Base-by-base conservation (phyloP, 768 basidiomycete genomes). In the Leccinellum rugosiceps region DNA sequence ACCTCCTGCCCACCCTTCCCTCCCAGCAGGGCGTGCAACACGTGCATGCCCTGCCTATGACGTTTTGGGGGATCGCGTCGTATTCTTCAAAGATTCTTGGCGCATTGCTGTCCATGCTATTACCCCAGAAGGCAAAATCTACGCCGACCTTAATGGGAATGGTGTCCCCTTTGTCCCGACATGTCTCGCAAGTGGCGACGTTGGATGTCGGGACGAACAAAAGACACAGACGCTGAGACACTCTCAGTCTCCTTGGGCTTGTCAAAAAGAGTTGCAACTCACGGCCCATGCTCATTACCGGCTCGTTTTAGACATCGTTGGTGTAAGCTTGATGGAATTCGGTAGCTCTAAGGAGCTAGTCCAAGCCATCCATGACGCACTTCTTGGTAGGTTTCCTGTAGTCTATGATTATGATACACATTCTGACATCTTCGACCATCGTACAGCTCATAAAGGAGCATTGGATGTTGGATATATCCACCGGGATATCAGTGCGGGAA, bases 401-500 rank as follows among this genome's bases (percentile, higher is more conserved):
- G 26, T 6, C 26, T 26, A 26, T 26, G 26, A 26, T 26, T 6
- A 26, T 26, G 26, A 26, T 26, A 26, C 3, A 26, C 26, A 3
- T 26, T 26, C 26, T 26, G 26, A 26, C 6, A 6, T 6, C 26
- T 26, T 26, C 3, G 26, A 26, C 26, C 6, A 6, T 6, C 26
- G 26, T 26, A 46, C 43, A 60, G 59, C 34, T 5, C 56, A 57
- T 30, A 2, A 38, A n/a, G 2, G 44, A 1, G 35, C 56, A 13
- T 54, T 28, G n/a, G 4, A 6, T 4, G 14, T 38, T 10, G 52
- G 25, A 0, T 7, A 23, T 8, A 23, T 65, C 5, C 68, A 72
- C 49, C 58, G 66, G 11, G 72, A 70, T 28, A 62, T 70, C 23
- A 73, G 69, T 50, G 50, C 46, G 3, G 56, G 60, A 19, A 71